A percentile compares a stretch with the other conserved stretches of the same genome.
Evolutionary conservation across 2,329 filamentous ascomycete genomes (phyloP).

Genomic region (Claviceps pazoutovae): DNA sequence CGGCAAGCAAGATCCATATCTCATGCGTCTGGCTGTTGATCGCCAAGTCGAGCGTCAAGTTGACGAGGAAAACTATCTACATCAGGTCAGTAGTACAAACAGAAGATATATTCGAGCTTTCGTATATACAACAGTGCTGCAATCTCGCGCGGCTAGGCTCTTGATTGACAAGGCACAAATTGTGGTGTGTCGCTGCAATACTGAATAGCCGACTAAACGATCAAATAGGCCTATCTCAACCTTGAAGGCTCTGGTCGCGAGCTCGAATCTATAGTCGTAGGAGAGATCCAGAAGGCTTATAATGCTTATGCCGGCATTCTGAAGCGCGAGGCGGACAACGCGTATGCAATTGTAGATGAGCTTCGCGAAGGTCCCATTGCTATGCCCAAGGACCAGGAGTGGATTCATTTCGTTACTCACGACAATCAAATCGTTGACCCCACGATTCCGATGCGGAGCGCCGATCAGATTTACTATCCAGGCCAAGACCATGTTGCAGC

Average conservation of each 20-base stretch:
- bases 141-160: not conserved
- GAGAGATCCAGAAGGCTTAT: constrained; percentile 96
- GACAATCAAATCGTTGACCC: constrained; percentile 85
- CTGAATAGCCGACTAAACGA: not conserved
- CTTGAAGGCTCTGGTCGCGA: constrained; percentile 88
- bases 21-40: constrained; percentile 75
- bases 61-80: constrained; percentile 93
- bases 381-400: constrained; percentile 93
- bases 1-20: constrained; percentile 84
- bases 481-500: constrained; percentile 73
- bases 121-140: not conserved
- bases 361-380: constrained; percentile 72
- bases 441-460: constrained; percentile 57
- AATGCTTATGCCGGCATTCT: constrained; percentile 85
- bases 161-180: not conserved
- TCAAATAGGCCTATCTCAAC: constrained; percentile 70
- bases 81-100: constrained; percentile 46
- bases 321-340: constrained; percentile 77
- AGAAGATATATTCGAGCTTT: not conserved
- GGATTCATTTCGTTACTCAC: constrained; percentile 65
- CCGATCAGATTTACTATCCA: constrained; percentile 80
- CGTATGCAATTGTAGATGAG: constrained; percentile 63
- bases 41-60: constrained; percentile 84
- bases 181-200: not conserved
- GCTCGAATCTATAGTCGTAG: constrained; percentile 89